phyloP scores from a whole-genome alignment of 169 alveolate genomes.

The Eimeria mitis region DNA sequence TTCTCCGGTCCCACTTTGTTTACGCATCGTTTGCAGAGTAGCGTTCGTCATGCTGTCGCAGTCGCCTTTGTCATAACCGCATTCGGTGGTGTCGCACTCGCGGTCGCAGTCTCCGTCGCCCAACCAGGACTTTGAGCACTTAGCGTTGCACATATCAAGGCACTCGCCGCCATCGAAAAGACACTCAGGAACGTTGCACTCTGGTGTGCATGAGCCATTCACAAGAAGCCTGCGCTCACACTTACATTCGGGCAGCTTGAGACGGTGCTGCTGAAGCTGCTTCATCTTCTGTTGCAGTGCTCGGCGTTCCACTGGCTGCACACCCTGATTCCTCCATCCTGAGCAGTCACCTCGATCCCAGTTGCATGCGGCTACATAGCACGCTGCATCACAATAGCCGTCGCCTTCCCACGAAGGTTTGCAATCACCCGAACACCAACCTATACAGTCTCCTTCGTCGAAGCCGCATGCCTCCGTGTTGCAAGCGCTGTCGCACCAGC shows the following conservation, averaged over 20 bases:
- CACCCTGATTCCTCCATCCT: slow-evolving; percentile 74
- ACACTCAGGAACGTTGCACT: slow-evolving; percentile 86
- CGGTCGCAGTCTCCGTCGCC: slow-evolving; percentile 89
- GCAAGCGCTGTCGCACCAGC: slow-evolving; percentile 88
- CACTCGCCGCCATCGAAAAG: slow-evolving; percentile 87
- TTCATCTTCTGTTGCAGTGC: slow-evolving; percentile 53
- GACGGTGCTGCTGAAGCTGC: slow-evolving; percentile 39
- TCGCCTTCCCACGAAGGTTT: slow-evolving; percentile 88
- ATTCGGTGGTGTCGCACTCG: slow-evolving; percentile 85
- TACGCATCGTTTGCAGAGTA: not conserved
- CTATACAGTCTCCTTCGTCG: slow-evolving; percentile 87
- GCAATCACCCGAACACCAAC: slow-evolving; percentile 88
- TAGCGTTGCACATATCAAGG: slow-evolving; percentile 84
- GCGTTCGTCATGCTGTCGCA: slow-evolving; percentile 79
- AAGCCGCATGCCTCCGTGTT: slow-evolving; percentile 84
- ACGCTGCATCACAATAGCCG: slow-evolving; percentile 87
- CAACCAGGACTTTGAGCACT: slow-evolving; percentile 86
- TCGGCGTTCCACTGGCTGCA: slow-evolving; percentile 46
- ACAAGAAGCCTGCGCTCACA: slow-evolving; percentile 85
- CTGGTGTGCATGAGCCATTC: slow-evolving; percentile 87
- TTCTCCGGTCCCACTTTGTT: not conserved
- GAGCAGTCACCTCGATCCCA: slow-evolving; percentile 88
- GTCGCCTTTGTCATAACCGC: slow-evolving; percentile 87
- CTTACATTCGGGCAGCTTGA: slow-evolving; percentile 84
- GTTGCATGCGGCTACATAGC: slow-evolving; percentile 86